Evolutionary conservation across 305 asterid species (phyloP).

Genomic region (Andrographis paniculata): DNA sequence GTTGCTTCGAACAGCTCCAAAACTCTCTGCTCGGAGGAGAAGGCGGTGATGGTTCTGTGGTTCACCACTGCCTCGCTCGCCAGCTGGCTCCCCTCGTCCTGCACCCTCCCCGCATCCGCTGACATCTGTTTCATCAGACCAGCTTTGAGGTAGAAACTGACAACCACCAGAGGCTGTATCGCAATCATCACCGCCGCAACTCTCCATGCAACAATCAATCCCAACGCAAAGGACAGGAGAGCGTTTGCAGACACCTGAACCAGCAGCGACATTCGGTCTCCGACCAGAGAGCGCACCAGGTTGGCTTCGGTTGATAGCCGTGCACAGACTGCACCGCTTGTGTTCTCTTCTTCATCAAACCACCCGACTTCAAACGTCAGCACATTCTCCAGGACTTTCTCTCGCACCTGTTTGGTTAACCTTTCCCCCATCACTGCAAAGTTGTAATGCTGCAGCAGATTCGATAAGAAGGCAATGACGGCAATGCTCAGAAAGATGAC

Average conservation of each 20-base stretch:
- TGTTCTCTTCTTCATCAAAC: slow-evolving; percentile 34
- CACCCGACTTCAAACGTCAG: slow-evolving; percentile 35
- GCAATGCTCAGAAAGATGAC: slow-evolving; percentile 30
- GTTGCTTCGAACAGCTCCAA: slow-evolving; percentile 32
- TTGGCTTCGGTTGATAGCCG: slow-evolving; percentile 35
- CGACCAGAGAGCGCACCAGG: slow-evolving; percentile 34
- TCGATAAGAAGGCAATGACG: slow-evolving; percentile 29
- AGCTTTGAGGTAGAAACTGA: slow-evolving; percentile 30
- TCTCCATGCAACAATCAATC: slow-evolving; percentile 34
- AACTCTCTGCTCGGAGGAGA: slow-evolving; percentile 37
- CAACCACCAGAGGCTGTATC: slow-evolving; percentile 35
- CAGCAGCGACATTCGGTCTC: slow-evolving; percentile 38
- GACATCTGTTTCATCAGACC: slow-evolving; percentile 41
- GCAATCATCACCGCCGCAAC: slow-evolving; percentile 34
- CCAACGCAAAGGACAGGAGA: slow-evolving; percentile 26
- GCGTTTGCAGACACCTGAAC: slow-evolving; percentile 29
- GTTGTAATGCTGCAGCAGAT: slow-evolving; percentile 48
- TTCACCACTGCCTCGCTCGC: slow-evolving; percentile 53
- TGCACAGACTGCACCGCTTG: slow-evolving; percentile 33
- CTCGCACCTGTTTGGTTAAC: slow-evolving; percentile 28
- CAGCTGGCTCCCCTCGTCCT: slow-evolving; percentile 41
- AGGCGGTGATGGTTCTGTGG: slow-evolving; percentile 44
- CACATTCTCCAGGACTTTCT: slow-evolving; percentile 26
- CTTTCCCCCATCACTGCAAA: slow-evolving; percentile 56
- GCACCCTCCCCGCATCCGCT: slow-evolving; percentile 32